phyloP scores from a whole-genome alignment of 331 rosid genomes.

The Rhamnella rubrinervis region DNA sequence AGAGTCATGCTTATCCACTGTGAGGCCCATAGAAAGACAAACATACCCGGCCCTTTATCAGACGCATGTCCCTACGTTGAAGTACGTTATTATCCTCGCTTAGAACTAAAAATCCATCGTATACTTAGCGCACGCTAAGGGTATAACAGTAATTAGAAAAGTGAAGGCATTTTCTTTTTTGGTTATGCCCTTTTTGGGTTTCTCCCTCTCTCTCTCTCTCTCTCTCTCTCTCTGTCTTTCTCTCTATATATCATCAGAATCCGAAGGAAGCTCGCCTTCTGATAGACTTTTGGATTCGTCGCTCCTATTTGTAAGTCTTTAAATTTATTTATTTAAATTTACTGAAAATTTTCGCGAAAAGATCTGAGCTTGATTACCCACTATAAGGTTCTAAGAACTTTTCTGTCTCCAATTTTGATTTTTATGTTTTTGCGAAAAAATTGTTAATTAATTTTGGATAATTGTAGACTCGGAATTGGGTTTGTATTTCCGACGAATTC shows the following conservation, averaged over 20 bases:
- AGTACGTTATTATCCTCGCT: too few relatives aligned
- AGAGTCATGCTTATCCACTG: too few relatives aligned
- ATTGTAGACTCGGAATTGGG: background rate
- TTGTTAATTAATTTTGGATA: slow-evolving; percentile 5
- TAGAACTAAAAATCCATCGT: too few relatives aligned
- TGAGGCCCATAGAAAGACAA: too few relatives aligned
- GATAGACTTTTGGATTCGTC: slow-evolving; percentile 16
- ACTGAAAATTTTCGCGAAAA: background rate
- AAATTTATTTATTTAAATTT: background rate
- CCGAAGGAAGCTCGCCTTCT: slow-evolving; percentile 11
- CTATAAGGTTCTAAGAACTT: background rate
- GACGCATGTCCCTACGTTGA: too few relatives aligned
- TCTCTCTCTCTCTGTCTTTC: background rate
- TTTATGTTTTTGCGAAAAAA: background rate
- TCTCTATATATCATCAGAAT: slow-evolving; percentile 11
- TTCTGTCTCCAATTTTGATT: background rate
- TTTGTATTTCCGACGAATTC: background rate
- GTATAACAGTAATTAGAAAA: background rate
- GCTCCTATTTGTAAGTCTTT: slow-evolving; percentile 38
- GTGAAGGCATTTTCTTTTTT: background rate
- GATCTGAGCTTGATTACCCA: background rate
- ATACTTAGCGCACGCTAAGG: too few relatives aligned
- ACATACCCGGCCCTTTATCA: too few relatives aligned
- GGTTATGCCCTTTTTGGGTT: background rate
- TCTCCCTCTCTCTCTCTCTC: background rate